Base-by-base conservation (phyloP, 495 filamentous ascomycete genomes). In the Aspergillus carlsbadensis region DNA sequence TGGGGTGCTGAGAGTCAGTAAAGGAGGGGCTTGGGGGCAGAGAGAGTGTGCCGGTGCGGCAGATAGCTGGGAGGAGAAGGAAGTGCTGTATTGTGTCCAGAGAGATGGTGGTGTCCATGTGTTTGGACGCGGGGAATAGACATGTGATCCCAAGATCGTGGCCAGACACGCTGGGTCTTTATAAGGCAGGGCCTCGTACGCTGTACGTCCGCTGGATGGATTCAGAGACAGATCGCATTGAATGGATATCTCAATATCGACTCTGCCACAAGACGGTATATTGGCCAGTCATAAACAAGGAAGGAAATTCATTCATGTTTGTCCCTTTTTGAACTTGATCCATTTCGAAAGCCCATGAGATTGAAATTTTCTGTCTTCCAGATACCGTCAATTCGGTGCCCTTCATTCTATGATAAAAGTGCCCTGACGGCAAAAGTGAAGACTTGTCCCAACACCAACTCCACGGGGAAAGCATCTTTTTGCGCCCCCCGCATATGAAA, bases 1-100 rank as follows among this genome's bases (percentile, higher is more conserved):
- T 74, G 93, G 94, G 8, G 89, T 96, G 34, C 59, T 96, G 52
- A 81, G 93, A 61, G 81, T 95, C 48, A 91, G 87, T 8, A 77
- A 73, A 20, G 84, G 85, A 6, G 78, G 75, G 48, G 79, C 73
- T 22, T 74, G 66, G 60, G 71, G 63, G 31, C 68, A 66, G 20
- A 57, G 61, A 17, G 56, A 48, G 6, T 66, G 75, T 11, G 72
- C 37, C 5, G 68, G 59, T 15, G 68, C 55, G n/a, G 63, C 71
- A 14, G 60, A 56, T n/a, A 52, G 47, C 45, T 52, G 74, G 63
- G 73, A 84, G 56, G 85, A 88, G 48, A 83, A 75, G 59, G 92
- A 97, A 69, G 82, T 87, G 57, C 67, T 97, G 68, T 97, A 96
- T 71, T 85, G 85, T 59, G 83, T 96, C 29, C 81, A 83, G 37